Percentiles rank a stretch among this genome's conserved stretches.
phyloP scores from a whole-genome alignment of 179 eudicot species.

The Amaranthus tricolor region DNA sequence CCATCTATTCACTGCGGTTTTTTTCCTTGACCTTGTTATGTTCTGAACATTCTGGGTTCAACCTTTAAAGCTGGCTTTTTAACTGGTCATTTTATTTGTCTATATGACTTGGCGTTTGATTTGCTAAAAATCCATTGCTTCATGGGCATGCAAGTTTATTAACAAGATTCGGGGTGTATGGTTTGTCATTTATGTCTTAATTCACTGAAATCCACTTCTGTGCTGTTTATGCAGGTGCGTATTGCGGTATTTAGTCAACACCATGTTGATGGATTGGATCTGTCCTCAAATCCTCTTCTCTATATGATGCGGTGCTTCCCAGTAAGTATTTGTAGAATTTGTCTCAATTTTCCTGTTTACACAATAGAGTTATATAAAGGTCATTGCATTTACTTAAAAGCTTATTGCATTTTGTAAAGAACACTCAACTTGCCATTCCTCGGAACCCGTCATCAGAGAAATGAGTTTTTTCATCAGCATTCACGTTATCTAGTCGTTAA shows the following conservation, averaged over 20 bases:
- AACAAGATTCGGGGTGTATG: slow-evolving; percentile 4
- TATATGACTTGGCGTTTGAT: not conserved
- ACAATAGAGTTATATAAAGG: not conserved
- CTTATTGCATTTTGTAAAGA: not conserved
- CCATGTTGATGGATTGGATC: slow-evolving; percentile 95
- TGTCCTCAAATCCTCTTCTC: slow-evolving; percentile 93
- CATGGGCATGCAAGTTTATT: not conserved
- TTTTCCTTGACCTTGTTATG: not conserved
- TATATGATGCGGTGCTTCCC: slow-evolving; percentile 98
- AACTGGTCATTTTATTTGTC: not conserved
- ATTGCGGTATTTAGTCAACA: slow-evolving; percentile 98
- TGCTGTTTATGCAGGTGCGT: slow-evolving; percentile 67
- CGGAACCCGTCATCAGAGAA: not conserved
- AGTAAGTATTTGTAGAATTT: slow-evolving; percentile 42
- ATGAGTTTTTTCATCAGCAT: not conserved
- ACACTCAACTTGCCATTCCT: not conserved
- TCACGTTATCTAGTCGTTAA: not conserved
- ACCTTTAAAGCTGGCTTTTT: not conserved
- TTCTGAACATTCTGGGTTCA: not conserved
- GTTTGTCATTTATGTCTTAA: slow-evolving; percentile 1
- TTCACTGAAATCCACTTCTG: slow-evolving; percentile 11
- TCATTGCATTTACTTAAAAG: not conserved
- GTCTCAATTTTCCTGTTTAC: not conserved
- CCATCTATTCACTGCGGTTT: not conserved
- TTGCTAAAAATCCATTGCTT: not conserved